A percentile compares a stretch with the other conserved stretches of the same genome.
These are phyloP conservation scores for Carex myosuroides DNA, from an alignment of 176 grass and related monocot genomes.

Conservation along the genomic window DNA sequence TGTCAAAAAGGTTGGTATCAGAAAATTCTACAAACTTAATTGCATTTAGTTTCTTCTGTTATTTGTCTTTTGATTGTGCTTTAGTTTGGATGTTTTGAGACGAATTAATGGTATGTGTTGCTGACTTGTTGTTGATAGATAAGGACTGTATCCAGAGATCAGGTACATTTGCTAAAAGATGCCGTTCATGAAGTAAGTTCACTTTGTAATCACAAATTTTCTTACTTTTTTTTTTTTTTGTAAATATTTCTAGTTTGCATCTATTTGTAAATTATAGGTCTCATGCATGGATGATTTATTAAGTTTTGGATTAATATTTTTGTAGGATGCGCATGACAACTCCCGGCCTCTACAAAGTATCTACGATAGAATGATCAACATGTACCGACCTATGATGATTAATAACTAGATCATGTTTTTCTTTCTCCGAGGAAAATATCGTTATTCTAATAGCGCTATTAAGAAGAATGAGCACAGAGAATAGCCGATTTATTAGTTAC, in stretches of 20 bases:
- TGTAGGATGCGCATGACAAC: constrained; percentile 19
- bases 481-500: background rate
- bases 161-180: constrained; percentile 10
- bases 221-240: background rate
- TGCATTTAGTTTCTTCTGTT: background rate
- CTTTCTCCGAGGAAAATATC: background rate
- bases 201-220: background rate
- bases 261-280: background rate
- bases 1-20: constrained; percentile 45
- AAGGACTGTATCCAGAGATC: background rate
- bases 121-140: background rate
- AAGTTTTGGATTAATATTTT: background rate
- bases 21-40: background rate
- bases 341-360: constrained; percentile 23
- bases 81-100: background rate
- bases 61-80: background rate
- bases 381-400: constrained; percentile 19
- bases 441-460: background rate
- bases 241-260: background rate
- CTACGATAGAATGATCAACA: constrained; percentile 7
- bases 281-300: background rate
- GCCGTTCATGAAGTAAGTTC: constrained; percentile 18
- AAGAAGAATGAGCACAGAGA: background rate
- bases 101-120: background rate
- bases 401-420: background rate